phyloP scores from a whole-genome alignment of 2,329 filamentous ascomycete genomes.

The Fusarium miscanthi region DNA sequence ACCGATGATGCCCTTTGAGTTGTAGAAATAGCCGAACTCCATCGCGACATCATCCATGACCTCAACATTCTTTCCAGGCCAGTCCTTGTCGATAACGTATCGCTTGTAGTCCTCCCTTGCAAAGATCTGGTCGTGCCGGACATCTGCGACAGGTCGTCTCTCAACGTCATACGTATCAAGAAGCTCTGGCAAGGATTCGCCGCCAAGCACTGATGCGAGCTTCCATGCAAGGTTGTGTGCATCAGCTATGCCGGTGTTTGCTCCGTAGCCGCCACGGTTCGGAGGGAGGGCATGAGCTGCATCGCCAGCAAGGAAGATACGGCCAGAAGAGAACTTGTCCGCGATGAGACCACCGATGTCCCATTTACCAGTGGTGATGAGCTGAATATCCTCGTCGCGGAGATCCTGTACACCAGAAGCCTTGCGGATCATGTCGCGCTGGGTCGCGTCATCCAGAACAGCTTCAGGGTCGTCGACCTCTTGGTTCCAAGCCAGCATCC shows the following conservation, averaged over 20 bases:
- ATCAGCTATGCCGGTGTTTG: constrained; percentile 52
- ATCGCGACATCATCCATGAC: constrained; percentile 26
- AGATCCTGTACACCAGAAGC: constrained; percentile 21
- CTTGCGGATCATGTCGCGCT: constrained; percentile 24
- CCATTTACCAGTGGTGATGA: constrained; percentile 39
- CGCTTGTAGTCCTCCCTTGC: constrained; percentile 35
- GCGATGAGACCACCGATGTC: constrained; percentile 43
- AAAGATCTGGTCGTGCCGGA: constrained; percentile 42
- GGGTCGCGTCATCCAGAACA: constrained; percentile 2
- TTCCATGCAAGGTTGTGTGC: constrained; percentile 58
- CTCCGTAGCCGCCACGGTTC: constrained; percentile 49
- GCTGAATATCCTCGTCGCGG: constrained; percentile 17
- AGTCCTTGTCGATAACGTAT: constrained; percentile 9
- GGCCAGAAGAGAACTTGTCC: constrained; percentile 45
- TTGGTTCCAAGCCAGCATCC: constrained; percentile 35
- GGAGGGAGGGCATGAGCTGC: constrained; percentile 46
- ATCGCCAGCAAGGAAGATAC: constrained; percentile 9
- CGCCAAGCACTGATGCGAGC: constrained; percentile 49
- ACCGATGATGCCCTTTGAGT: not conserved
- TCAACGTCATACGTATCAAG: constrained; percentile 55
- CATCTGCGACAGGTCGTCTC: constrained; percentile 46
- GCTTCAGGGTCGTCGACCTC: not conserved
- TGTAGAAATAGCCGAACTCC: constrained; percentile 30
- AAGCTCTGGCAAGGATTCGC: constrained; percentile 36
- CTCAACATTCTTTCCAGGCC: constrained; percentile 3